Conservation (phyloP, 192 early-diverging fungal genomes). For the Entrophospora sp. region DNA sequence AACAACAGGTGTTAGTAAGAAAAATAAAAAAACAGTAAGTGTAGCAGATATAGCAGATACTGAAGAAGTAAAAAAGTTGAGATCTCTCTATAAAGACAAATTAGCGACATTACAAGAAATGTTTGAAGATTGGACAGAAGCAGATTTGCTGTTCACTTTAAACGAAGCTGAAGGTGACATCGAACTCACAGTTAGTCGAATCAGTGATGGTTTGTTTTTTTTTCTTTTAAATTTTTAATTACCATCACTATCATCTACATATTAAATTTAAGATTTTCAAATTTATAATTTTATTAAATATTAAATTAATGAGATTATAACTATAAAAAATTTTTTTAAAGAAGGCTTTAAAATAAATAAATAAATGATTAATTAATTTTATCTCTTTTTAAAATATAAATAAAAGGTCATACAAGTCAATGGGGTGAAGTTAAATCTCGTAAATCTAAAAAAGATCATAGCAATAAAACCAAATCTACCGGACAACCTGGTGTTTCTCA, state of each 20-base stretch:
- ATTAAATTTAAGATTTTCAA: background rate
- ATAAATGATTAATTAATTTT: background rate
- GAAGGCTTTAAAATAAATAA: background rate
- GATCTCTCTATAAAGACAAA: conserved; percentile 45
- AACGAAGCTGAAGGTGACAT: conserved; percentile 84
- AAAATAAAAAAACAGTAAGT: too few species aligned
- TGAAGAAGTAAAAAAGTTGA: conserved; percentile 56
- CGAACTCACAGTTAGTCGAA: conserved; percentile 68
- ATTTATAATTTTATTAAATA: background rate
- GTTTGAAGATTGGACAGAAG: conserved; percentile 79
- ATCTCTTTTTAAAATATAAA: conserved; percentile 18
- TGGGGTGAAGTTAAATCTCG: conserved; percentile 82
- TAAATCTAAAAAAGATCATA: conserved; percentile 48
- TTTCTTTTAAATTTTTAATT: background rate
- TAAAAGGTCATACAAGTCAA: conserved; percentile 64
- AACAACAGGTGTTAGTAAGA: too few species aligned
- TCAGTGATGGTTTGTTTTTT: conserved; percentile 56
- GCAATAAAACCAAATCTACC: conserved; percentile 44
- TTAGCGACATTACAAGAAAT: conserved; percentile 58
- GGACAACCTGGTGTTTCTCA: conserved; percentile 33
- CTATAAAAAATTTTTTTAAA: background rate
- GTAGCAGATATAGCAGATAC: too few species aligned
- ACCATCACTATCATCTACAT: too few species aligned
- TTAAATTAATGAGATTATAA: background rate
- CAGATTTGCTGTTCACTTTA: conserved; percentile 74